Conservation (phyloP, 495 filamentous ascomycete species). For the Rostrohypoxylon terebratum region DNA sequence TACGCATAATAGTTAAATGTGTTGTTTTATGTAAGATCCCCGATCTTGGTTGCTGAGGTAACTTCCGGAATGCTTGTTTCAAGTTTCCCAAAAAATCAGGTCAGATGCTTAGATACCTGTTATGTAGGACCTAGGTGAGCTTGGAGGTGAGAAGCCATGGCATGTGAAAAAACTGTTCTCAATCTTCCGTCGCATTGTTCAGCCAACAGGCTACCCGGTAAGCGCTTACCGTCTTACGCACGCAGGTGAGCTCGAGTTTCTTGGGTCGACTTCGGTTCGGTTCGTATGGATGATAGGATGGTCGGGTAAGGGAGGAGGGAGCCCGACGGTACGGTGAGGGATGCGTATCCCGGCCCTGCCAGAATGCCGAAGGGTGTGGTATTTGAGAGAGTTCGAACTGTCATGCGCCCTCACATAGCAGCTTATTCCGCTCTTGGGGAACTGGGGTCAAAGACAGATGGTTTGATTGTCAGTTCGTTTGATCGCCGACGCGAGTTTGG, state of each 20-base stretch:
- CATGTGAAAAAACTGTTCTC: neutral
- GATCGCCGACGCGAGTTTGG: neutral
- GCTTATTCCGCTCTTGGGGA: neutral
- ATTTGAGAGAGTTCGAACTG: neutral
- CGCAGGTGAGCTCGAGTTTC: slow-evolving; percentile 1
- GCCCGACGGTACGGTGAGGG: slow-evolving; percentile 10
- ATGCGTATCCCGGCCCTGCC: slow-evolving; percentile 10
- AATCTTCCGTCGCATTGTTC: neutral
- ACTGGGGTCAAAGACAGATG: neutral
- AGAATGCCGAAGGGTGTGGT: neutral
- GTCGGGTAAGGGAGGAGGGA: slow-evolving; percentile 7
- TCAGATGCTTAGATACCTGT: neutral
- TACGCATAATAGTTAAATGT: neutral
- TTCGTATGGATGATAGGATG: neutral
- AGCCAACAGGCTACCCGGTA: neutral
- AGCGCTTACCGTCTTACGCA: slow-evolving; percentile 1
- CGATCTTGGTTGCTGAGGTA: neutral
- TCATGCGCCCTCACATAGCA: neutral
- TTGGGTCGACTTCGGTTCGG: slow-evolving; percentile 2
- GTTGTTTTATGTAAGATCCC: neutral
- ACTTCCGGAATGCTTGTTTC: neutral
- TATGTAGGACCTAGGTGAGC: neutral
- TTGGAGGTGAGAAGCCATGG: neutral
- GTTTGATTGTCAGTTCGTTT: neutral
- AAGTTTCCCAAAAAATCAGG: neutral